phyloP scores from a whole-genome alignment of 495 filamentous ascomycete species.

The Bacidia gigantensis region DNA sequence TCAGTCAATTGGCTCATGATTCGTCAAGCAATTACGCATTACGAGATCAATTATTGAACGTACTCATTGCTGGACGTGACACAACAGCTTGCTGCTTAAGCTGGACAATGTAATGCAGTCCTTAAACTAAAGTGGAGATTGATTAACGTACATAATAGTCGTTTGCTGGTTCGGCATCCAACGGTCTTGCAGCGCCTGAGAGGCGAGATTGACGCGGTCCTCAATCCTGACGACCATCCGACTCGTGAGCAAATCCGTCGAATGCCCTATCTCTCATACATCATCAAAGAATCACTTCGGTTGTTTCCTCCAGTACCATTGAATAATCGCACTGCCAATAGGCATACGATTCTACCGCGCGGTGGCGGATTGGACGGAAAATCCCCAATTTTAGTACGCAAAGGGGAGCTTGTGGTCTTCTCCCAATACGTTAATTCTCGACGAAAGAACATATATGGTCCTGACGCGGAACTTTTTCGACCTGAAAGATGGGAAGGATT shows the following conservation, averaged over 20 bases:
- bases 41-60: constrained; percentile 41
- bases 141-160: constrained; percentile 8
- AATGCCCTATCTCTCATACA: constrained; percentile 29
- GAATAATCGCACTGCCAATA: constrained; percentile 54
- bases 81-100: constrained; percentile 39
- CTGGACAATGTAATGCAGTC: constrained; percentile 30
- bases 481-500: constrained; percentile 30
- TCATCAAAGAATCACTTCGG: constrained; percentile 38
- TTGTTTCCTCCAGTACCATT: constrained; percentile 62
- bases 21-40: constrained; percentile 23
- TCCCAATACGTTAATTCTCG: constrained; percentile 20
- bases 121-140: too few relatives aligned
- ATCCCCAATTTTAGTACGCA: constrained; percentile 47
- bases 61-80: constrained; percentile 49
- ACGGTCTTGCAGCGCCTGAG: constrained; percentile 16
- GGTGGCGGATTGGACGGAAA: constrained; percentile 58
- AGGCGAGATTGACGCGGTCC: constrained; percentile 20
- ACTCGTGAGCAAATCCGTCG: constrained; percentile 25
- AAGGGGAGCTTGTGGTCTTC: constrained; percentile 30
- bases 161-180: constrained; percentile 21
- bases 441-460: constrained; percentile 11
- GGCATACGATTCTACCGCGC: constrained; percentile 54
- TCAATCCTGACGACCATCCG: constrained; percentile 15
- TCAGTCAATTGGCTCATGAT: constrained; percentile 21
- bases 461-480: constrained; percentile 25